These are phyloP conservation scores for Helminthosporium solani DNA, from an alignment of 2,329 filamentous ascomycete species.

Conservation along the genomic window DNA sequence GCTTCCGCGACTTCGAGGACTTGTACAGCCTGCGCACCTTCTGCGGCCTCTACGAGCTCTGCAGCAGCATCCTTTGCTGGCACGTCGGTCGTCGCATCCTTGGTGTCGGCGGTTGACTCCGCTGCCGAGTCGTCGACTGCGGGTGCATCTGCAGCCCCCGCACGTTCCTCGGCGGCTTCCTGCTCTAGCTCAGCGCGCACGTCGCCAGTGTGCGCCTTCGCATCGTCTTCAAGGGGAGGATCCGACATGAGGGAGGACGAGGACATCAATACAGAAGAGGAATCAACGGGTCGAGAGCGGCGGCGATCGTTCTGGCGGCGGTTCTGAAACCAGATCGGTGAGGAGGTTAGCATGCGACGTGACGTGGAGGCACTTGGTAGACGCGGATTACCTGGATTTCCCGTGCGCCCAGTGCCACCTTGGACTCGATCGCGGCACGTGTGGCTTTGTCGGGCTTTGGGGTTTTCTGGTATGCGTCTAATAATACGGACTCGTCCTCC, in stretches of 20 bases:
- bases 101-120: background rate
- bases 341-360: constrained; percentile 15
- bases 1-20: constrained; percentile 8
- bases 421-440: constrained; percentile 78
- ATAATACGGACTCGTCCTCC: constrained; percentile 85
- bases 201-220: constrained; percentile 8
- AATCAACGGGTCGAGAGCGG: constrained; percentile 73
- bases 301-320: constrained; percentile 88
- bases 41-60: constrained; percentile 5
- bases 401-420: constrained; percentile 88
- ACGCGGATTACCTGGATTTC: constrained; percentile 83
- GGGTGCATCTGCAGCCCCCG: constrained; percentile 14
- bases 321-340: constrained; percentile 96
- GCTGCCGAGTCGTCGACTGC: constrained; percentile 3
- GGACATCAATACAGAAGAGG: constrained; percentile 38
- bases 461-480: constrained; percentile 80
- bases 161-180: constrained; percentile 4
- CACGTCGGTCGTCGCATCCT: constrained; percentile 18
- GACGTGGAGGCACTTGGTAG: constrained; percentile 23
- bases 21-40: constrained; percentile 8
- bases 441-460: constrained; percentile 89
- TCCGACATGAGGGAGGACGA: constrained; percentile 41
- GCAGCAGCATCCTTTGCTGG: constrained; percentile 10
- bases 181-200: constrained; percentile 9
- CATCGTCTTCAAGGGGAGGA: constrained; percentile 34